Evolutionary conservation across 441 rosid genomes (phyloP).

Genomic region (Adansonia madagascariensis): DNA sequence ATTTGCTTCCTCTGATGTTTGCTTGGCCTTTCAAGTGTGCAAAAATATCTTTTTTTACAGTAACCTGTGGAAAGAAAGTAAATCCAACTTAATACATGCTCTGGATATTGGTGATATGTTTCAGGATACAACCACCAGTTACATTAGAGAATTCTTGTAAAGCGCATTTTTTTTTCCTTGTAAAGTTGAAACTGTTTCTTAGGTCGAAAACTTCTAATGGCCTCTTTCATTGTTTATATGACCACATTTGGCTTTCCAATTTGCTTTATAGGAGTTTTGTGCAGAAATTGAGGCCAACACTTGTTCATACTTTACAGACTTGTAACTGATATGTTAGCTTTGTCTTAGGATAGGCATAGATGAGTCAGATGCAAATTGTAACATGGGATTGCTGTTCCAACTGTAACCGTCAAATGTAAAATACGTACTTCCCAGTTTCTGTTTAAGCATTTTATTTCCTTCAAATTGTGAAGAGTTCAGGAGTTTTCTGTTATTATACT

Average conservation of each 20-base stretch:
- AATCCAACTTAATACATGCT: slow-evolving; percentile 29
- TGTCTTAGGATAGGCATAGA: slow-evolving; percentile 26
- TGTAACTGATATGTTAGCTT: slow-evolving; percentile 30
- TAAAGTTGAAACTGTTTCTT: slow-evolving; percentile 36
- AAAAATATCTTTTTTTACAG: slow-evolving; percentile 23
- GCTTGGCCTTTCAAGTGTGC: slow-evolving; percentile 49
- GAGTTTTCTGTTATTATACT: slow-evolving; percentile 2
- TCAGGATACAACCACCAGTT: slow-evolving; percentile 1
- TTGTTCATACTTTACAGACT: slow-evolving; percentile 20
- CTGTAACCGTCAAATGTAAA: neutral
- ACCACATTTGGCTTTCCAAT: slow-evolving; percentile 17
- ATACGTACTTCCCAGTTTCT: neutral
- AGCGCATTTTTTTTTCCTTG: slow-evolving; percentile 19
- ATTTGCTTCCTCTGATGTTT: slow-evolving; percentile 39
- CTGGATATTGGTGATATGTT: slow-evolving; percentile 28
- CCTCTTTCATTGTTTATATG: slow-evolving; percentile 32
- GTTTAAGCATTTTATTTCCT: neutral
- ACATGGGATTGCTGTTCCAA: neutral
- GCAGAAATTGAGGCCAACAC: slow-evolving; percentile 25
- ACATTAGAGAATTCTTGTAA: slow-evolving; percentile 28
- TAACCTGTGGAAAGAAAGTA: slow-evolving; percentile 35
- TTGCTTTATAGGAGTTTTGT: slow-evolving; percentile 33
- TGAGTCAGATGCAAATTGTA: slow-evolving; percentile 33
- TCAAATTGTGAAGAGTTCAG: slow-evolving; percentile 13
- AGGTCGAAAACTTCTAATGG: slow-evolving; percentile 36